Conservation (phyloP, 2,329 filamentous ascomycete species). For the Madurella fahalii region DNA sequence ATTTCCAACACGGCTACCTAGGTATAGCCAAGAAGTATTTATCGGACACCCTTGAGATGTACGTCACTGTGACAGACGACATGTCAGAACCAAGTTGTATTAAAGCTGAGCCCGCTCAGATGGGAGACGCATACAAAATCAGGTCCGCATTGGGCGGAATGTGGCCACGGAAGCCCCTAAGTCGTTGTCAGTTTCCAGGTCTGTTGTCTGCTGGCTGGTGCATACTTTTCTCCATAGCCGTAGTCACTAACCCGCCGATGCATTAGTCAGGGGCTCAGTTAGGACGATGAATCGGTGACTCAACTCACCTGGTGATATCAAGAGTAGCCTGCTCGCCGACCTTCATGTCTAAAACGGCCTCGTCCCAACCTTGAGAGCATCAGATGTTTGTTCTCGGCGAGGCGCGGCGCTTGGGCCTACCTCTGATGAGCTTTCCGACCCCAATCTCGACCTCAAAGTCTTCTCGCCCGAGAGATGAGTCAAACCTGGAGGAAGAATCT, state of each 20-base stretch:
- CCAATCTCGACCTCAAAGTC: constrained; percentile 79
- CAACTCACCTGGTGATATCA: constrained; percentile 69
- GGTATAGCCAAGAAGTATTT: neutral
- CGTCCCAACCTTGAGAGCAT: constrained; percentile 65
- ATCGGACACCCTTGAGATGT: constrained; percentile 32
- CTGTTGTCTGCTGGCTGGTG: neutral
- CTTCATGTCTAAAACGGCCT: constrained; percentile 81
- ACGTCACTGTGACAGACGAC: constrained; percentile 28
- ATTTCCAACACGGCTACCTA: neutral
- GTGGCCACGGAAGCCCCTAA: constrained; percentile 70
- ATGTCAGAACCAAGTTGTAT: constrained; percentile 19
- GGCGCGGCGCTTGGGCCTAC: constrained; percentile 42
- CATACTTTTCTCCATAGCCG: constrained; percentile 57
- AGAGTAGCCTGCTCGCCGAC: constrained; percentile 86
- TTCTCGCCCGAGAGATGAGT: constrained; percentile 73
- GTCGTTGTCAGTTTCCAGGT: constrained; percentile 1
- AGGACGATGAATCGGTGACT: neutral
- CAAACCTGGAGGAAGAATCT: constrained; percentile 61
- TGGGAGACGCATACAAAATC: constrained; percentile 69
- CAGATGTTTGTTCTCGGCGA: neutral
- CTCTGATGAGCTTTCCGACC: constrained; percentile 78
- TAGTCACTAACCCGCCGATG: constrained; percentile 48
- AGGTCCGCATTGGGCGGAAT: constrained; percentile 73
- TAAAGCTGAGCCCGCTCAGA: neutral
- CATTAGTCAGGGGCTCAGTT: constrained; percentile 15